Conservation (phyloP, 495 filamentous ascomycete genomes). For the Penicillium salamii region DNA sequence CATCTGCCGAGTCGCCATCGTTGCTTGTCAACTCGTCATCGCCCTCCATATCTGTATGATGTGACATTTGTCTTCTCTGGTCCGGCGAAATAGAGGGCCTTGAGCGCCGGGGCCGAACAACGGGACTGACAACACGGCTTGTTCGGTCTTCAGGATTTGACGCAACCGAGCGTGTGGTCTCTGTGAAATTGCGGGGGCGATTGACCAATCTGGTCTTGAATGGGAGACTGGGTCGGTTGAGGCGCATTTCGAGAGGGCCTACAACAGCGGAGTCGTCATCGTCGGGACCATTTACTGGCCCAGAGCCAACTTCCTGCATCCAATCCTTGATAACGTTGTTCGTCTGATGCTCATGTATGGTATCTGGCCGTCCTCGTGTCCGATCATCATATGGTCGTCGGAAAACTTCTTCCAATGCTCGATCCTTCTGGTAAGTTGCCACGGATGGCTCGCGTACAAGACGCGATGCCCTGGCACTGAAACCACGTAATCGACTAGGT, state of each 20-base stretch:
- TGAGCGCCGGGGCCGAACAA: conserved; percentile 28
- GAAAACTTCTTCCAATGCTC: conserved; percentile 90
- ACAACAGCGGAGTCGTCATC: conserved; percentile 58
- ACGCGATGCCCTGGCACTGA: conserved; percentile 60
- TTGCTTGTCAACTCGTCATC: conserved; percentile 89
- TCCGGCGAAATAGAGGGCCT: conserved; percentile 19
- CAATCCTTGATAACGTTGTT: conserved; percentile 76
- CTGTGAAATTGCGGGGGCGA: conserved; percentile 48
- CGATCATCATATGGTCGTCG: conserved; percentile 55
- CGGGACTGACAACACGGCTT: conserved; percentile 26
- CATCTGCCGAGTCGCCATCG: conserved; percentile 52
- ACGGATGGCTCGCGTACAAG: conserved; percentile 78
- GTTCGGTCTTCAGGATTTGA: conserved; percentile 58
- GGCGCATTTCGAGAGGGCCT: conserved; percentile 53
- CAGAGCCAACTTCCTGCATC: conserved; percentile 76
- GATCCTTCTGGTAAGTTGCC: conserved; percentile 81
- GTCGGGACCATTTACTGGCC: conserved; percentile 58
- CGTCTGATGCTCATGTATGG: conserved; percentile 60
- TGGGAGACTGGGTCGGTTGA: conserved; percentile 27
- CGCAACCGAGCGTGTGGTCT: conserved; percentile 47
- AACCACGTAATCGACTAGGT: conserved; percentile 57
- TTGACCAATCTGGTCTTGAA: conserved; percentile 30
- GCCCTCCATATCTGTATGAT: conserved; percentile 75
- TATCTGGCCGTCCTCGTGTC: conserved; percentile 45
- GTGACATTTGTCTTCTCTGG: conserved; percentile 39